phyloP scores from a whole-genome alignment of 2,329 filamentous ascomycete genomes.

The Sphaerulina populicola region DNA sequence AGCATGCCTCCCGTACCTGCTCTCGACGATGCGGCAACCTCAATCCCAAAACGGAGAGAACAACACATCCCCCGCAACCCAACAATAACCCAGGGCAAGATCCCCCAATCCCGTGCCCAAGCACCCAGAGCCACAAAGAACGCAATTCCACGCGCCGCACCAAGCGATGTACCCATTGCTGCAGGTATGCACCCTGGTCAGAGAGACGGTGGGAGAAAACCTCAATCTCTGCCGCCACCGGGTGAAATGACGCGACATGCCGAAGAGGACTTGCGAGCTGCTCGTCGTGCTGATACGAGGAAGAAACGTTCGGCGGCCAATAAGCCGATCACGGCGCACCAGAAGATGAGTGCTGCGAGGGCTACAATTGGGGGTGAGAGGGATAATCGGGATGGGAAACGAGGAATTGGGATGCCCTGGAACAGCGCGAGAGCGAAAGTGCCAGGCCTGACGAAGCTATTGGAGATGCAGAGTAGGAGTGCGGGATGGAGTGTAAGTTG shows the following conservation, averaged over 20 bases:
- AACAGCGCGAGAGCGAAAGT: not conserved
- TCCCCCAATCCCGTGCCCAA: not conserved
- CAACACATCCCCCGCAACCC: not conserved
- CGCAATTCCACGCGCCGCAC: not conserved
- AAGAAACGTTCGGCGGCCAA: not conserved
- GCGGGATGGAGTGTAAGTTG: conserved; percentile 1
- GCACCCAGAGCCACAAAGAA: not conserved
- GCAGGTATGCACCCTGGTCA: not conserved
- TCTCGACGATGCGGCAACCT: not conserved
- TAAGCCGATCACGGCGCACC: not conserved
- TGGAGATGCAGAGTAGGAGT: conserved; percentile 2
- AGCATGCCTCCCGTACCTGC: not conserved
- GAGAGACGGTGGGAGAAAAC: not conserved
- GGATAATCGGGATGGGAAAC: not conserved
- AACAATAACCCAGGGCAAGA: not conserved
- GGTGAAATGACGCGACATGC: not conserved
- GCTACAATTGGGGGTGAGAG: not conserved
- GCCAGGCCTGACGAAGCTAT: not conserved
- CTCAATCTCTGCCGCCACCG: not conserved
- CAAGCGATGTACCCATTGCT: not conserved
- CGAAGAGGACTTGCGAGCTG: not conserved
- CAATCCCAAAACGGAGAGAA: not conserved
- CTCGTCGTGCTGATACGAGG: not conserved
- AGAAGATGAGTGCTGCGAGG: conserved; percentile 4
- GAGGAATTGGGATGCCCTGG: not conserved